Percentiles rank a stretch among this genome's conserved stretches.
Conservation (phyloP, 441 rosid species). For the Aleurites moluccanus region DNA sequence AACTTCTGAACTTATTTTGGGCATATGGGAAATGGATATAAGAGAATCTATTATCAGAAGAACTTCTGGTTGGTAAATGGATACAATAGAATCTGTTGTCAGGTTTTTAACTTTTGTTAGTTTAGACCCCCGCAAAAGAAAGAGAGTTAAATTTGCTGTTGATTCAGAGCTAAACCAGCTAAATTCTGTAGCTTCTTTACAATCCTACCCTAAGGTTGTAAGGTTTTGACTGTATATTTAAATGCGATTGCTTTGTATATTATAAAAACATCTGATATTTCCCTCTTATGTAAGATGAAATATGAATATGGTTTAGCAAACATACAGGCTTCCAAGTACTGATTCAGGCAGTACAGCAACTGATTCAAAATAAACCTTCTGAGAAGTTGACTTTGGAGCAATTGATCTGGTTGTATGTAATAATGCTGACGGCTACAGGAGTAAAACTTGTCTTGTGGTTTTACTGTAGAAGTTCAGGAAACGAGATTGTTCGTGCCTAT, state of each 20-base stretch:
- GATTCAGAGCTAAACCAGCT: not conserved
- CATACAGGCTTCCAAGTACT: constrained; percentile 74
- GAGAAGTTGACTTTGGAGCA: constrained; percentile 46
- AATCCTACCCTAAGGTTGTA: not conserved
- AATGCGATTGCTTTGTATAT: not conserved
- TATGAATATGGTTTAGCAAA: not conserved
- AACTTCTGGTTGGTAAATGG: no score
- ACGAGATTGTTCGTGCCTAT: constrained; percentile 80
- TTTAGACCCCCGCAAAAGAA: not conserved
- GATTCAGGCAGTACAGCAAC: constrained; percentile 59
- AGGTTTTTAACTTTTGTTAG: no score
- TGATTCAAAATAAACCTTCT: constrained; percentile 44
- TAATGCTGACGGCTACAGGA: constrained; percentile 71
- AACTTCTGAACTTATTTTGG: no score
- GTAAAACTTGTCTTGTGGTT: constrained; percentile 78
- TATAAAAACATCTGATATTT: not conserved
- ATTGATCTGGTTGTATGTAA: constrained; percentile 60
- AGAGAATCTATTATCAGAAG: no score
- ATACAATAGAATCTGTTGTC: no score
- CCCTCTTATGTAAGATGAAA: not conserved
- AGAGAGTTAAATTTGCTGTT: not conserved
- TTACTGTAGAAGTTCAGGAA: constrained; percentile 73
- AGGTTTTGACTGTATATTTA: no score
- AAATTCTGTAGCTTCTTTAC: not conserved
- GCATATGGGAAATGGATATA: no score